A percentile compares a stretch with the other conserved stretches of the same genome.
These are phyloP conservation scores for Usnea hakonensis DNA, from an alignment of 495 filamentous ascomycete species.

Conservation along the genomic window DNA sequence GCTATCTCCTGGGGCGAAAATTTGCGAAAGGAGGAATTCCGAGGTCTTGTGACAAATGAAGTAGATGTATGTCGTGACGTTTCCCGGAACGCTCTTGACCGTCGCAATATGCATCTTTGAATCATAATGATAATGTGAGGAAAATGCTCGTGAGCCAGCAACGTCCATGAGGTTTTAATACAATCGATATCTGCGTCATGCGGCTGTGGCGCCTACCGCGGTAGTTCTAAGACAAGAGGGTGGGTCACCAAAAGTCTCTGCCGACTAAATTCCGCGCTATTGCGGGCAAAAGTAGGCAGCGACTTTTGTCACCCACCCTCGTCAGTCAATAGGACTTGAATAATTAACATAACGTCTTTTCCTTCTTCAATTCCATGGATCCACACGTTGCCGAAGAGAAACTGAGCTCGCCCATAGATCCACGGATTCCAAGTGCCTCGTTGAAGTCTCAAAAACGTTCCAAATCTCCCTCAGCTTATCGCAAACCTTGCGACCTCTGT, in stretches of 20 bases:
- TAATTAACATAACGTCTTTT: too few relatives aligned
- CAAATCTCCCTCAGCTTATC: slow-evolving; percentile 20
- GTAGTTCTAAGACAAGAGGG: not conserved
- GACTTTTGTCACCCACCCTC: too few relatives aligned
- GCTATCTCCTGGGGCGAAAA: slow-evolving; percentile 6
- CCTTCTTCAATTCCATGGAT: not conserved
- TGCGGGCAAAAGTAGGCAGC: too few relatives aligned
- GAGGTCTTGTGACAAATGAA: slow-evolving; percentile 6
- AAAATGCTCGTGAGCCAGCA: not conserved
- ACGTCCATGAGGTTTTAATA: not conserved
- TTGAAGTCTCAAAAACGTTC: slow-evolving; percentile 12
- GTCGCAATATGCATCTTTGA: slow-evolving; percentile 18
- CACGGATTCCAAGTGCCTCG: too few relatives aligned
- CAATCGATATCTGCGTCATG: slow-evolving; percentile 18
- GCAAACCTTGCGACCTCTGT: slow-evolving; percentile 22
- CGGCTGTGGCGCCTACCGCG: slow-evolving; percentile 2
- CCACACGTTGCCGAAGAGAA: not conserved
- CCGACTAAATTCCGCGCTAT: too few relatives aligned
- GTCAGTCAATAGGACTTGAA: too few relatives aligned
- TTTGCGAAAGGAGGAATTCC: slow-evolving; percentile 12
- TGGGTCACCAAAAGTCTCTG: too few relatives aligned
- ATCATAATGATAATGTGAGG: slow-evolving; percentile 19
- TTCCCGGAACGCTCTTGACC: not conserved
- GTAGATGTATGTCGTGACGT: not conserved
- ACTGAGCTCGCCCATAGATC: too few relatives aligned